Evolutionary conservation across 805 yeast species (phyloP).

Genomic region (Priceomyces haplophilus): DNA sequence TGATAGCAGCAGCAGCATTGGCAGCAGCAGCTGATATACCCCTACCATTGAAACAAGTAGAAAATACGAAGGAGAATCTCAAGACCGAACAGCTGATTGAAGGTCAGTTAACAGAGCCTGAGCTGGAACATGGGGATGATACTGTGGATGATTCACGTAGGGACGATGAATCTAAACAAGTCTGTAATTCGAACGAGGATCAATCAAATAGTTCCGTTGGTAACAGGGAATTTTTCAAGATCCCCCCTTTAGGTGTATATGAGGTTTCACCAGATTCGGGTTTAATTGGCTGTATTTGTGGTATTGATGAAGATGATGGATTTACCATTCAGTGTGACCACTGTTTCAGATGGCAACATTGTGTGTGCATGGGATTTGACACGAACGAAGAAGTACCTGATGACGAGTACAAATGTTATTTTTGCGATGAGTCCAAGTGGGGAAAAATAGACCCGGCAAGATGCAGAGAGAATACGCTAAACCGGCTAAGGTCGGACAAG

Average conservation of each 20-base stretch:
- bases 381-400: constrained; percentile 78
- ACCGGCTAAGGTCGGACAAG: constrained; percentile 28
- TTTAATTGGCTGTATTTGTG: constrained; percentile 85
- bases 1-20: constrained; percentile 78
- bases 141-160: constrained; percentile 2
- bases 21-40: constrained; percentile 82
- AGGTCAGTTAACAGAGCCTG: constrained; percentile 1
- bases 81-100: constrained; percentile 23
- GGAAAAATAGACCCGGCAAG: constrained; percentile 40
- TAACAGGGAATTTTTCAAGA: constrained; percentile 1
- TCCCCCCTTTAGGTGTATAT: constrained; percentile 44
- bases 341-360: constrained; percentile 94
- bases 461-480: constrained; percentile 30
- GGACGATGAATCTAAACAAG: constrained; percentile 7
- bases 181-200: constrained; percentile 8
- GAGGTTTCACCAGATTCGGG: constrained; percentile 82
- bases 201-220: background rate
- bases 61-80: background rate
- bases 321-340: constrained; percentile 92
- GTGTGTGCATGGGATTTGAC: constrained; percentile 78
- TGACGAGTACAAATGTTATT: constrained; percentile 68
- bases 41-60: constrained; percentile 42
- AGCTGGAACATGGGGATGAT: constrained; percentile 1
- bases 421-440: constrained; percentile 55
- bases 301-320: constrained; percentile 84